Evolutionary conservation across 495 filamentous ascomycete species (phyloP), one percentile per base, ranked within the genome.

Genomic region (Lasiosphaeriaceae sp.): DNA sequence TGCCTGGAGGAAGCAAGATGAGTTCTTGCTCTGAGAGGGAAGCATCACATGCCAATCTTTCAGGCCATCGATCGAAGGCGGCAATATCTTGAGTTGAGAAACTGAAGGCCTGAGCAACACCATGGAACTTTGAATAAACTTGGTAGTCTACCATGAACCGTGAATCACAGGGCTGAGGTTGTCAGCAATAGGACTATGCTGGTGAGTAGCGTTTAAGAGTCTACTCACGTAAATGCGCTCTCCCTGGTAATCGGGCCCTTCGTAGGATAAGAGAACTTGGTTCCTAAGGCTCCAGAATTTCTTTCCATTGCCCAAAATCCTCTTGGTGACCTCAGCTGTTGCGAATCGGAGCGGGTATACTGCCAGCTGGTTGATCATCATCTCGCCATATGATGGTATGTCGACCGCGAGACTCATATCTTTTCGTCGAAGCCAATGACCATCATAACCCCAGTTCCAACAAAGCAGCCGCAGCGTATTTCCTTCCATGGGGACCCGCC

Each of bases 1-100:
- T 70, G 7, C 39, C 31, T 3, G 31, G 23, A 24, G 52, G 39
- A 12, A 54, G 39, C 24, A 53, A 16, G 12, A 39, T 45, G 7
- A n/a, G 43, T n/a, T 26, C 14, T 24, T 2, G 23, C 39, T 26
- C 37, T 17, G 48, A 31, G 20, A 34, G 24, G 3, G 4, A 12
- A 14, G 17, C 11, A 22, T 47, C 19, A 20, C 21, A 12, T 12
- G 11, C 2, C 11, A 47, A 14, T 2, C 22, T 22, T 4, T 17
- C 20, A 4, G 46, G 46, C 46, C 46, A 47, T 14, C 11, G 14
- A 14, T 47, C 46, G 19, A 47, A 47, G 11, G 8, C 11, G 2
- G 20, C 46, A 14, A 20, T 21, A 6, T 4, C 4, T 17, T 14
- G 2, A 2, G n/a, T 22, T 17, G n/a, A 17, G 20, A 47, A 47